Percentiles rank a stretch among this genome's conserved stretches.
Conservation (phyloP, 345 rosid genomes). For the Linum trigynum region DNA sequence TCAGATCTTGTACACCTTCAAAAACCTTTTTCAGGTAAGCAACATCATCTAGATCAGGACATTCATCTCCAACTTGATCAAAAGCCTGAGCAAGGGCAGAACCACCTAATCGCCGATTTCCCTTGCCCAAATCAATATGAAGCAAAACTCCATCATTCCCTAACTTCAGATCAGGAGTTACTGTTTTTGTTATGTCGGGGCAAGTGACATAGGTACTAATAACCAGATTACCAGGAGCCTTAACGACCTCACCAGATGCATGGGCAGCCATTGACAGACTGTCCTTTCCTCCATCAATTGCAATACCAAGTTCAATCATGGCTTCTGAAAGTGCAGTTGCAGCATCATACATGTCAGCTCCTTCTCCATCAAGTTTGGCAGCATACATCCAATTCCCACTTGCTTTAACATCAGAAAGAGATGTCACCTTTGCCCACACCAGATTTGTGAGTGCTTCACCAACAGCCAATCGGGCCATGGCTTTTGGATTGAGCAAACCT, state of each 20-base stretch:
- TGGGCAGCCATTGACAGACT: slow-evolving; percentile 95
- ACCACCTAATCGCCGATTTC: slow-evolving; percentile 79
- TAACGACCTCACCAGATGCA: slow-evolving; percentile 67
- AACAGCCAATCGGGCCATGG: slow-evolving; percentile 93
- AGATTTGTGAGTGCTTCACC: slow-evolving; percentile 94
- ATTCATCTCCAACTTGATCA: slow-evolving; percentile 73
- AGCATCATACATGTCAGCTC: slow-evolving; percentile 92
- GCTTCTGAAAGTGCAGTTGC: slow-evolving; percentile 74
- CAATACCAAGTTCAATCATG: slow-evolving; percentile 87
- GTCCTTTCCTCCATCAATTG: slow-evolving; percentile 95
- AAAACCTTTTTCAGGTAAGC: slow-evolving; percentile 60
- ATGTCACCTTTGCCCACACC: slow-evolving; percentile 83
- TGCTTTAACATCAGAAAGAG: slow-evolving; percentile 85
- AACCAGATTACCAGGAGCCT: slow-evolving; percentile 95
- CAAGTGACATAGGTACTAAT: slow-evolving; percentile 79
- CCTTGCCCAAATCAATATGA: slow-evolving; percentile 80
- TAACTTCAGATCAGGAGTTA: slow-evolving; percentile 79
- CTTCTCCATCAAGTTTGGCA: slow-evolving; percentile 94
- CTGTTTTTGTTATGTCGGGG: slow-evolving; percentile 79
- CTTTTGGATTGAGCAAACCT: slow-evolving; percentile 76
- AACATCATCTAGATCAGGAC: slow-evolving; percentile 85
- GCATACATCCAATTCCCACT: slow-evolving; percentile 99
- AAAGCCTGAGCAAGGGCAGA: slow-evolving; percentile 84
- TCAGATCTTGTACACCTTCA: slow-evolving; percentile 59
- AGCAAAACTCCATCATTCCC: slow-evolving; percentile 61